Evolutionary conservation across 805 yeast species (phyloP).

Genomic region (Cyberlindnera euphorbiae): DNA sequence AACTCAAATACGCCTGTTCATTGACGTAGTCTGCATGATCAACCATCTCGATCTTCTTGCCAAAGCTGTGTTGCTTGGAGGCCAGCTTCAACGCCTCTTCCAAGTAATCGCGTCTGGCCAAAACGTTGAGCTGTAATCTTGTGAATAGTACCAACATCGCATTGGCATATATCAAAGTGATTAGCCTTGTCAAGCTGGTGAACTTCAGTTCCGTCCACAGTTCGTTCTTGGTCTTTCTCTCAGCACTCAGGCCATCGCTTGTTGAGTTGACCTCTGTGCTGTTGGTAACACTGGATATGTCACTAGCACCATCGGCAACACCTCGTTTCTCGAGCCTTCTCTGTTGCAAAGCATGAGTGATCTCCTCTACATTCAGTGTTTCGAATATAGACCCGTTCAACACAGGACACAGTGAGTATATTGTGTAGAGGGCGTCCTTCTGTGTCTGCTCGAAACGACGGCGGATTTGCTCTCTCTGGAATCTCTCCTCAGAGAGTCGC

Average conservation of each 20-base stretch:
- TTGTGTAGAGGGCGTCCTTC: constrained; percentile 80
- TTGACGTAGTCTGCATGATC: constrained; percentile 44
- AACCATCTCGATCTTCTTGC: constrained; percentile 11
- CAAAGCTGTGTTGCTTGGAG: constrained; percentile 35
- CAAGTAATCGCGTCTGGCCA: constrained; percentile 82
- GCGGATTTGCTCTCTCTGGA: constrained; percentile 64
- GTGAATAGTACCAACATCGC: constrained; percentile 73
- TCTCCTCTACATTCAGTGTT: constrained; percentile 63
- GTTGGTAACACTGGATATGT: constrained; percentile 16
- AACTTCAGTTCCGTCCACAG: constrained; percentile 82
- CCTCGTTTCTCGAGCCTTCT: constrained; percentile 40
- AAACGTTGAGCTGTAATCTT: constrained; percentile 78
- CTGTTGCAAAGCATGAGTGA: constrained; percentile 63
- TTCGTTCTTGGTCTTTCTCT: constrained; percentile 51
- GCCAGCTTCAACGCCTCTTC: constrained; percentile 74
- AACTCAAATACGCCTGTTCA: constrained; percentile 78
- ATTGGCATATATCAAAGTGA: constrained; percentile 65
- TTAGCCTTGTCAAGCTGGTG: constrained; percentile 65
- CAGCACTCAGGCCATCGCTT: no score
- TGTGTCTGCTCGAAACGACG: constrained; percentile 89
- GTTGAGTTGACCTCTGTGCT: constrained; percentile 30
- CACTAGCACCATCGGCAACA: no score
- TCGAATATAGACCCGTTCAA: constrained; percentile 59
- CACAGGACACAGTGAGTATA: constrained; percentile 77
- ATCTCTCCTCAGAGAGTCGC: constrained; percentile 49